These are phyloP conservation scores for Exophiala sideris DNA, from an alignment of 2,329 filamentous ascomycete genomes.

Conservation along the genomic window DNA sequence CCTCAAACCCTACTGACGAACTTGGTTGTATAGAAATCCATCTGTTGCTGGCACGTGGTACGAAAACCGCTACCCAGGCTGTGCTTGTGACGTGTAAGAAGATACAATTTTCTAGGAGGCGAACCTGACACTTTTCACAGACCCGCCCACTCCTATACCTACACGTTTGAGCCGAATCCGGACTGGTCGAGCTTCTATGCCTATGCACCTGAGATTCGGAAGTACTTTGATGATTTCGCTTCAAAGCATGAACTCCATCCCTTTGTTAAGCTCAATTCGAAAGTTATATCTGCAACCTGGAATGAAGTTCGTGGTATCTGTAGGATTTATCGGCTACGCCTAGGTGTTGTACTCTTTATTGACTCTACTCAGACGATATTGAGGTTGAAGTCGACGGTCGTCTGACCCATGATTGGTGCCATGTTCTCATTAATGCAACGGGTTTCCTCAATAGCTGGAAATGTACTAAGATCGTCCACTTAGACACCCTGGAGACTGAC, in stretches of 20 bases:
- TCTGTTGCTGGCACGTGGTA: too few relatives aligned
- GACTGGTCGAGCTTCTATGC: conserved; percentile 26
- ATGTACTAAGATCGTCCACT: conserved; percentile 33
- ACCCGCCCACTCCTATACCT: conserved; percentile 8
- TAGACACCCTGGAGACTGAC: too few relatives aligned
- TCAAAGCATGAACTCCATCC: conserved; percentile 17
- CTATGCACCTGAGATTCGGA: conserved; percentile 24
- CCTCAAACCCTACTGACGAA: too few relatives aligned
- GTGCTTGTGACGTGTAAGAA: too few relatives aligned
- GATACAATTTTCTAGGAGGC: too few relatives aligned
- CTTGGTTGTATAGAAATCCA: too few relatives aligned
- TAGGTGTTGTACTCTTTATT: too few relatives aligned
- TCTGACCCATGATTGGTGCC: conserved; percentile 26
- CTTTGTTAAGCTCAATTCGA: background rate
- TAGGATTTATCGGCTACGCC: background rate
- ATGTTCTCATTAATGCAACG: conserved; percentile 32
- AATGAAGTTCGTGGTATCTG: background rate
- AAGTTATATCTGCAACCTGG: background rate
- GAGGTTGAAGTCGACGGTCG: too few relatives aligned
- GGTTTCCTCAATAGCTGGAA: conserved; percentile 31
- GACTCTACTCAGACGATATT: too few relatives aligned
- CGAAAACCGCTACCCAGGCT: too few relatives aligned
- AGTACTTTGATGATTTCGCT: conserved; percentile 29
- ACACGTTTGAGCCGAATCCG: conserved; percentile 19
- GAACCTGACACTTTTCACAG: conserved; percentile 29